phyloP scores from a whole-genome alignment of 2,329 filamentous ascomycete species.

The Epichloe gansuensis region DNA sequence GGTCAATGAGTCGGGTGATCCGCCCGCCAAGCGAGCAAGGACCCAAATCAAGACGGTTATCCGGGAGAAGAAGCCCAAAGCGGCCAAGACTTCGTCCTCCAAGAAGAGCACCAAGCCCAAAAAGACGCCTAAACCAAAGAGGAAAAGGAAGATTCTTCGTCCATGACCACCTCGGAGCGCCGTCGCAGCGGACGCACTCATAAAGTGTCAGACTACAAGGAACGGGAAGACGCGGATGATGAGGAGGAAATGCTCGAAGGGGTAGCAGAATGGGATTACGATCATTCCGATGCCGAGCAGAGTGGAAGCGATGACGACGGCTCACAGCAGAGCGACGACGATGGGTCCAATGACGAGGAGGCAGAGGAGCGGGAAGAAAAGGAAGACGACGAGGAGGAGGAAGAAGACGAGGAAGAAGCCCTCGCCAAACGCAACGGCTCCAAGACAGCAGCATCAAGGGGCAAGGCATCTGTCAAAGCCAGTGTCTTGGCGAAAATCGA shows the following conservation, averaged over 20 bases:
- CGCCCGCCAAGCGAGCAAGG: constrained; percentile 26
- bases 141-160: constrained; percentile 16
- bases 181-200: constrained; percentile 43
- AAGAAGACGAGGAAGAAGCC: constrained; percentile 10
- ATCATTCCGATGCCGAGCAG: constrained; percentile 21
- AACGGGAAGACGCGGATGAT: constrained; percentile 45
- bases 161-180: constrained; percentile 31
- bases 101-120: constrained; percentile 15
- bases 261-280: constrained; percentile 46
- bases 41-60: constrained; percentile 26
- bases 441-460: constrained; percentile 12
- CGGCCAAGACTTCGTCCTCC: constrained; percentile 17
- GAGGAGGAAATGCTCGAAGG: constrained; percentile 51
- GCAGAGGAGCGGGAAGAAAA: constrained; percentile 3
- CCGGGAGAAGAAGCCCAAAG: constrained; percentile 27
- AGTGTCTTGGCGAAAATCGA: constrained; percentile 11
- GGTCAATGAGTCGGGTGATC: constrained; percentile 35
- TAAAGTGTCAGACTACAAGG: constrained; percentile 37
- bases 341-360: constrained; percentile 9
- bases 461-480: constrained; percentile 14
- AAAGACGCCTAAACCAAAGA: constrained; percentile 21
- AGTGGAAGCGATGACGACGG: constrained; percentile 11
- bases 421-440: constrained; percentile 15
- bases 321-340: constrained; percentile 6
- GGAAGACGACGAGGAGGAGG: constrained; percentile 2